These are phyloP conservation scores for Platismatia glauca DNA, from an alignment of 495 filamentous ascomycete genomes.

Conservation along the genomic window DNA sequence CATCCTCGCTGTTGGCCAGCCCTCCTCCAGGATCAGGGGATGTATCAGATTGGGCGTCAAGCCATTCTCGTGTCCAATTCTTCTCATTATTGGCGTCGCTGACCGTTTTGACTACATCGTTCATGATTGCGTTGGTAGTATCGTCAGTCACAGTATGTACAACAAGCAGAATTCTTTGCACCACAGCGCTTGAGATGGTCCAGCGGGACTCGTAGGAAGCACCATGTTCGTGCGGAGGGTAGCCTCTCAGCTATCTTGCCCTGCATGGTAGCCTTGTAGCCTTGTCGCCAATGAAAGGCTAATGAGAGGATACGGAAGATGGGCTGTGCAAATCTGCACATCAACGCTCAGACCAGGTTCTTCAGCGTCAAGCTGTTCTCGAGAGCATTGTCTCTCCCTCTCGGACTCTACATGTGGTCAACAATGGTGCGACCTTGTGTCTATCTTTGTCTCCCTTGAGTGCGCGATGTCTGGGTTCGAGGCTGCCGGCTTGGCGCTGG, in stretches of 20 bases:
- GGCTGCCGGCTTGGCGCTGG: conserved; percentile 25
- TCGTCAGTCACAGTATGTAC: neutral
- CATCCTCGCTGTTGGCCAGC: neutral
- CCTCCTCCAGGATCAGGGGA: neutral
- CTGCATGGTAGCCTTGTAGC: neutral
- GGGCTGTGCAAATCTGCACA: neutral
- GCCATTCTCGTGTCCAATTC: neutral
- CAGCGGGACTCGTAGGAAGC: neutral
- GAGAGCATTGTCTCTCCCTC: too few relatives aligned
- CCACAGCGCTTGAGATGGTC: too few relatives aligned
- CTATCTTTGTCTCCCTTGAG: neutral
- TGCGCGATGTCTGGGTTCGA: conserved; percentile 17
- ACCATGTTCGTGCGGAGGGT: neutral
- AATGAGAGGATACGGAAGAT: neutral
- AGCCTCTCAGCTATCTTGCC: neutral
- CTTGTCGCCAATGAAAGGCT: too few relatives aligned
- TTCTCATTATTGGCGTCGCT: neutral
- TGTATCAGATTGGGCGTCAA: neutral
- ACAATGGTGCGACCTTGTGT: too few relatives aligned
- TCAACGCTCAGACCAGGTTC: too few relatives aligned
- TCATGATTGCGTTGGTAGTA: neutral
- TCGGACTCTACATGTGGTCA: too few relatives aligned
- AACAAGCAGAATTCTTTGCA: neutral
- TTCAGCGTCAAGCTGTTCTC: too few relatives aligned
- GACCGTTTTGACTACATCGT: neutral